These are phyloP conservation scores for Cephalotrichum gorgonifer DNA, from an alignment of 2,329 filamentous ascomycete genomes.

Conservation along the genomic window DNA sequence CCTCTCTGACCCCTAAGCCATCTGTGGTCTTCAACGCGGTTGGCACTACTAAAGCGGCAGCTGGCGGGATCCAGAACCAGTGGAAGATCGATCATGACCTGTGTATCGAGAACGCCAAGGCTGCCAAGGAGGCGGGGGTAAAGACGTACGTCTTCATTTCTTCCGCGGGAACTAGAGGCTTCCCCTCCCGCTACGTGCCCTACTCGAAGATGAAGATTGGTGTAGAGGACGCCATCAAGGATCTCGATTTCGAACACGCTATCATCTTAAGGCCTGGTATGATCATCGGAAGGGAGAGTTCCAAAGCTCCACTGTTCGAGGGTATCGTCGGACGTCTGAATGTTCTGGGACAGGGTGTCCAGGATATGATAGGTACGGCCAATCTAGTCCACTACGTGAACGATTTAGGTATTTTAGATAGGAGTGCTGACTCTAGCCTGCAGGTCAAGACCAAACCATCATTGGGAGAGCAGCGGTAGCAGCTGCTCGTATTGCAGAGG, in stretches of 20 bases:
- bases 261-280: conserved; percentile 66
- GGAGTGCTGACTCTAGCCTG: not conserved
- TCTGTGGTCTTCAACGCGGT: conserved; percentile 65
- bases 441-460: conserved; percentile 58
- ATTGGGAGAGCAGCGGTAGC: conserved; percentile 59
- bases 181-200: conserved; percentile 31
- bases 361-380: conserved; percentile 49
- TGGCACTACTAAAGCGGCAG: conserved; percentile 66
- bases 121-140: conserved; percentile 62
- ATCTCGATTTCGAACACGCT: conserved; percentile 64
- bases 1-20: conserved; percentile 43
- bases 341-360: conserved; percentile 38
- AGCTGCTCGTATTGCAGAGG: conserved; percentile 46
- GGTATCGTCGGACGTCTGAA: conserved; percentile 46
- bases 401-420: not conserved
- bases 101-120: conserved; percentile 67
- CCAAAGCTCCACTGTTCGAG: conserved; percentile 46
- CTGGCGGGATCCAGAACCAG: conserved; percentile 69
- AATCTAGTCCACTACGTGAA: not conserved
- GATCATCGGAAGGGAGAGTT: conserved; percentile 62
- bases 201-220: conserved; percentile 71
- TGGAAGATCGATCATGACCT: conserved; percentile 83
- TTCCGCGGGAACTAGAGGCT: conserved; percentile 33
- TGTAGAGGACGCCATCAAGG: conserved; percentile 68
- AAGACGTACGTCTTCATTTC: conserved; percentile 73